Conservation (phyloP, 2,329 filamentous ascomycete genomes). For the Pseudocercospora pini-densiflorae region DNA sequence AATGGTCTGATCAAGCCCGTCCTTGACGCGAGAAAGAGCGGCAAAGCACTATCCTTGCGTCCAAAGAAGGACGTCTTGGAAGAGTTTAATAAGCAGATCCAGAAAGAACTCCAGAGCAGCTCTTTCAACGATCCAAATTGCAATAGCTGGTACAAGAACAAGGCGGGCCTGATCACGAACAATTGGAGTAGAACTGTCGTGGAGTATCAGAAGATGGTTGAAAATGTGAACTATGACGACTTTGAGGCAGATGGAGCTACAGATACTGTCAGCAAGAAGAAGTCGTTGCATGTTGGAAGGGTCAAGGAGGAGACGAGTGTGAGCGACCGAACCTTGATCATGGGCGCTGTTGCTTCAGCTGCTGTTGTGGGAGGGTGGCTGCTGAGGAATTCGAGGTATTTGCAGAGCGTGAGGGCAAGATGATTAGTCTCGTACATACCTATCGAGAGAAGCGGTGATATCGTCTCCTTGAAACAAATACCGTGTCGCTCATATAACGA, state of each 20-base stretch:
- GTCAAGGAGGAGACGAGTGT: constrained; percentile 52
- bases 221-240: constrained; percentile 51
- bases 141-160: constrained; percentile 62
- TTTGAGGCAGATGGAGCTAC: constrained; percentile 46
- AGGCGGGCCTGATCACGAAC: constrained; percentile 59
- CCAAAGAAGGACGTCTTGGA: constrained; percentile 48
- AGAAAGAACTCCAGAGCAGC: constrained; percentile 48
- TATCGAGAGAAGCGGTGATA: background rate
- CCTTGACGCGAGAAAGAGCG: constrained; percentile 48
- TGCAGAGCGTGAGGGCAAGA: constrained; percentile 29
- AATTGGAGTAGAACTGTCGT: constrained; percentile 61
- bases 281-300: constrained; percentile 45
- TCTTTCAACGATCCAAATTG: constrained; percentile 61
- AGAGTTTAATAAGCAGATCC: constrained; percentile 54
- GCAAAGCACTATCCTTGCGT: constrained; percentile 50
- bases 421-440: constrained; percentile 2
- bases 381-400: constrained; percentile 51
- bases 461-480: background rate
- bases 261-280: constrained; percentile 41
- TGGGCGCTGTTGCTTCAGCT: constrained; percentile 43
- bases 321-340: constrained; percentile 44
- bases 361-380: constrained; percentile 44
- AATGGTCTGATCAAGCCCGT: constrained; percentile 56
- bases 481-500: background rate
- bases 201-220: constrained; percentile 57